Conservation (phyloP, 2,329 filamentous ascomycete genomes). For the Monosporascus sp. region DNA sequence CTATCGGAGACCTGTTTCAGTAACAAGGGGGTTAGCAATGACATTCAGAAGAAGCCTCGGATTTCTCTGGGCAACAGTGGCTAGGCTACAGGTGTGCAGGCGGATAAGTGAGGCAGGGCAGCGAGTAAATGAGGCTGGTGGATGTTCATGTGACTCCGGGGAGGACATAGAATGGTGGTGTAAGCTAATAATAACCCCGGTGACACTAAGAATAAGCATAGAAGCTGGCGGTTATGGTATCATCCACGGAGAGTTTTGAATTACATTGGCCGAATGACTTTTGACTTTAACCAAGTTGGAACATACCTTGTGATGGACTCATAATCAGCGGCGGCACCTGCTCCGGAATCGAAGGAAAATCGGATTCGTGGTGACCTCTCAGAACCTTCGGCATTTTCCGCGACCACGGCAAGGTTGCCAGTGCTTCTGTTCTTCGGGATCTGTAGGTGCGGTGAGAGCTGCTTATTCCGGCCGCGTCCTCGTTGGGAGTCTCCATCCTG, state of each 20-base stretch:
- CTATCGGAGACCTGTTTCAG: slow-evolving; percentile 65
- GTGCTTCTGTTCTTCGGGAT: slow-evolving; percentile 63
- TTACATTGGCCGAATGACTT: too few species aligned
- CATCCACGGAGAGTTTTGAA: too few species aligned
- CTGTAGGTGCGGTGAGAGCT: slow-evolving; percentile 42
- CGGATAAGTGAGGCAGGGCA: not conserved
- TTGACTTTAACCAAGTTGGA: too few species aligned
- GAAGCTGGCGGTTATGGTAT: not conserved
- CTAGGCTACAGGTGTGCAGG: not conserved
- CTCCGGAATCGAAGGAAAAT: slow-evolving; percentile 72
- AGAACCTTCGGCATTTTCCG: slow-evolving; percentile 42
- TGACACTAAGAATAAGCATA: not conserved
- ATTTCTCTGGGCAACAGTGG: not conserved
- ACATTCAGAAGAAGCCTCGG: not conserved
- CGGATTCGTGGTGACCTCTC: slow-evolving; percentile 54
- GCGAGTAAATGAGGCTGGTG: not conserved
- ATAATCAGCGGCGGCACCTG: slow-evolving; percentile 53
- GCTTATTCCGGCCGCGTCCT: slow-evolving; percentile 33
- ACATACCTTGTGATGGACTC: slow-evolving; percentile 71
- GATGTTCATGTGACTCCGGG: not conserved
- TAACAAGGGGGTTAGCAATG: not conserved
- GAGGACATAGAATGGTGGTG: not conserved
- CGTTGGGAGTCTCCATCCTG: slow-evolving; percentile 33
- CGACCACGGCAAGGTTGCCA: slow-evolving; percentile 50
- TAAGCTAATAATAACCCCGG: not conserved